phyloP scores from a whole-genome alignment of 1,284 basidiomycete species.

The Pseudozyma tsukubaensis region DNA sequence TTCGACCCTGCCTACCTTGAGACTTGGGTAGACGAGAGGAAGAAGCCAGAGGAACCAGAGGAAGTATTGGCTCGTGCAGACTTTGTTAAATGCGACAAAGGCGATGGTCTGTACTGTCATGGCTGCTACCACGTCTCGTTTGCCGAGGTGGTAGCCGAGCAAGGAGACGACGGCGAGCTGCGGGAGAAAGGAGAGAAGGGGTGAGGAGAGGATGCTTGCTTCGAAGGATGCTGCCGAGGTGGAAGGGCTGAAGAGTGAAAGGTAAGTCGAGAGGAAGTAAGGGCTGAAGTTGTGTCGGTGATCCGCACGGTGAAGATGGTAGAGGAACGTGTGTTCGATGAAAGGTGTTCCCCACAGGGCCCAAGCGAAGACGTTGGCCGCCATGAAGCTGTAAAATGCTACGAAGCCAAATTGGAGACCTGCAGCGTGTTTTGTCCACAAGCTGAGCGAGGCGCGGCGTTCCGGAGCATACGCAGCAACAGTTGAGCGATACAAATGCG shows the following conservation, averaged over 20 bases:
- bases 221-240: slow-evolving; percentile 3
- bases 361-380: slow-evolving; percentile 73
- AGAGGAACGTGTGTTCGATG: slow-evolving; percentile 90
- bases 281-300: slow-evolving; percentile 98
- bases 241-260: slow-evolving; percentile 68
- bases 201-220: slow-evolving; percentile 35
- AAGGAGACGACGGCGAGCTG: slow-evolving; percentile 79
- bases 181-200: slow-evolving; percentile 72
- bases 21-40: slow-evolving; percentile 80
- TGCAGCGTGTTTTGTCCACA: slow-evolving; percentile 58
- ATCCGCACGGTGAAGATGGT: slow-evolving; percentile 89
- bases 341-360: slow-evolving; percentile 86
- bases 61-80: slow-evolving; percentile 98
- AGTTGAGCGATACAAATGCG: slow-evolving; percentile 72
- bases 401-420: slow-evolving; percentile 78
- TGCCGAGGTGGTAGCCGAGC: slow-evolving; percentile 77
- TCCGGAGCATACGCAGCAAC: slow-evolving; percentile 33
- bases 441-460: slow-evolving; percentile 18
- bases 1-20: slow-evolving; percentile 66
- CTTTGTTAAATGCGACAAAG: slow-evolving; percentile 97
- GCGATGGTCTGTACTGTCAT: slow-evolving; percentile 91
- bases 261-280: slow-evolving; percentile 94
- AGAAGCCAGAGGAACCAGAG: slow-evolving; percentile 95
- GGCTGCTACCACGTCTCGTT: slow-evolving; percentile 78
- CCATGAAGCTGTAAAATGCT: slow-evolving; percentile 78